Percentiles rank a stretch among this genome's conserved stretches.
Conservation (phyloP, 257 asterid genomes). For the Petunia secreta region DNA sequence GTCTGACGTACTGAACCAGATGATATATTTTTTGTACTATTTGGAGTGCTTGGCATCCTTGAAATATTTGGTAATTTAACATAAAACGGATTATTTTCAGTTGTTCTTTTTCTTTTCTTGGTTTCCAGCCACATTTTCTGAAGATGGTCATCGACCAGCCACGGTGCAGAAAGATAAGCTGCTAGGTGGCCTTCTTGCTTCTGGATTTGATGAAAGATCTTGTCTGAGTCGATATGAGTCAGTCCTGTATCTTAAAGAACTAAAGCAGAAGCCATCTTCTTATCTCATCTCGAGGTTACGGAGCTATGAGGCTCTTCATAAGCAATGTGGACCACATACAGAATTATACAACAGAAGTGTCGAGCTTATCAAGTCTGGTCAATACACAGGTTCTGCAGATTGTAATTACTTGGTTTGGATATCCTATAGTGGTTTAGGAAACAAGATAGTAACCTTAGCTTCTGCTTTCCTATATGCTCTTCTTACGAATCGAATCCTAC, state of each 20-base stretch:
- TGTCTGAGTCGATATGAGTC: conserved; percentile 74
- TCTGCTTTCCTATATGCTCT: conserved; percentile 83
- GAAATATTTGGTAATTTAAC: neutral
- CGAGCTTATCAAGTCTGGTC: conserved; percentile 46
- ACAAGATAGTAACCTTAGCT: conserved; percentile 64
- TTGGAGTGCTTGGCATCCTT: neutral
- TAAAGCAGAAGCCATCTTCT: conserved; percentile 51
- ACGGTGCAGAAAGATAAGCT: conserved; percentile 48
- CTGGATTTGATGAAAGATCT: conserved; percentile 62
- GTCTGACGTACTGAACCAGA: neutral
- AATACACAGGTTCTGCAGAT: conserved; percentile 33
- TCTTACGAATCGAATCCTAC: conserved; percentile 72
- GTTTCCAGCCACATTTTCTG: conserved; percentile 41
- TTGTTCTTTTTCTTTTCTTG: neutral
- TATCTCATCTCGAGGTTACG: conserved; percentile 70
- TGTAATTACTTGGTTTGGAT: conserved; percentile 81
- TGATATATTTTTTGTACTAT: neutral
- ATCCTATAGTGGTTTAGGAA: conserved; percentile 74
- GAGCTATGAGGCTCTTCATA: conserved; percentile 68
- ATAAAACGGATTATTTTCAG: neutral
- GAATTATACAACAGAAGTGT: conserved; percentile 56
- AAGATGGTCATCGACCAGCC: conserved; percentile 37
- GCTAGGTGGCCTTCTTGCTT: conserved; percentile 62
- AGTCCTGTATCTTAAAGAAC: conserved; percentile 45
- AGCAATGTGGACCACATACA: conserved; percentile 76